Conservation (phyloP, 2,329 filamentous ascomycete species). For the Paraconiothyrium sp. region DNA sequence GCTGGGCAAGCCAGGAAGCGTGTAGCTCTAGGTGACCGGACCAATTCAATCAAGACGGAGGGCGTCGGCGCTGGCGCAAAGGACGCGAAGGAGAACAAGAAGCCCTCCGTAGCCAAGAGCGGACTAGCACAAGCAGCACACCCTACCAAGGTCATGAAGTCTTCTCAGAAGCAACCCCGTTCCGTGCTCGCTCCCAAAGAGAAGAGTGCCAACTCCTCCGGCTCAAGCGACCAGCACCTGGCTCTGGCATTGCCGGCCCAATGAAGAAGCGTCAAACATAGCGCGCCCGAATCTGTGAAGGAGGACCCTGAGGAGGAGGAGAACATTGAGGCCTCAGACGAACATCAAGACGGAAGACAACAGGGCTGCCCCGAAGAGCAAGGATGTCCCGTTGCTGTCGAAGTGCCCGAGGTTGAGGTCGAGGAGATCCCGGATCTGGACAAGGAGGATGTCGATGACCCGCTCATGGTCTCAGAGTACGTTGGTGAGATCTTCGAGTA, state of each 20-base stretch:
- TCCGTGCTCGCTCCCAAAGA: constrained; percentile 73
- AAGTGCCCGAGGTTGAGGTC: constrained; percentile 39
- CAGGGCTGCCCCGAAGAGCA: constrained; percentile 24
- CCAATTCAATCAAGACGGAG: constrained; percentile 88
- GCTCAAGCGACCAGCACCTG: constrained; percentile 77
- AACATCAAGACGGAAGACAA: constrained; percentile 59
- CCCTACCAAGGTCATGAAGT: constrained; percentile 83
- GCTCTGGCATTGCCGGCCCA: constrained; percentile 70
- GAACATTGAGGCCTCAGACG: constrained; percentile 63
- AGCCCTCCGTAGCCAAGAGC: constrained; percentile 66
- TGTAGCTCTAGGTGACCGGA: constrained; percentile 89
- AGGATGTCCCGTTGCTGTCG: constrained; percentile 29
- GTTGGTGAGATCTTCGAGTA: constrained; percentile 98
- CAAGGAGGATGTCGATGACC: constrained; percentile 88
- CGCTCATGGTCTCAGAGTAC: constrained; percentile 97
- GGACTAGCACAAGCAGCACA: constrained; percentile 80
- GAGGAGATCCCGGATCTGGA: constrained; percentile 71
- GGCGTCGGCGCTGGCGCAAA: constrained; percentile 49
- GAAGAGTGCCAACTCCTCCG: constrained; percentile 68
- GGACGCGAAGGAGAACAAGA: constrained; percentile 73
- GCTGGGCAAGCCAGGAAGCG: constrained; percentile 71
- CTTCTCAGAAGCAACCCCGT: constrained; percentile 68
- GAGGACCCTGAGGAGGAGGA: constrained; percentile 67
- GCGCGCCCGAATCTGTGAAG: constrained; percentile 60
- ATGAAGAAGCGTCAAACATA: constrained; percentile 75